Percentiles rank a stretch among this genome's conserved stretches.
Evolutionary conservation across 2,329 filamentous ascomycete genomes (phyloP).

Genomic region (Nothophoma quercina): DNA sequence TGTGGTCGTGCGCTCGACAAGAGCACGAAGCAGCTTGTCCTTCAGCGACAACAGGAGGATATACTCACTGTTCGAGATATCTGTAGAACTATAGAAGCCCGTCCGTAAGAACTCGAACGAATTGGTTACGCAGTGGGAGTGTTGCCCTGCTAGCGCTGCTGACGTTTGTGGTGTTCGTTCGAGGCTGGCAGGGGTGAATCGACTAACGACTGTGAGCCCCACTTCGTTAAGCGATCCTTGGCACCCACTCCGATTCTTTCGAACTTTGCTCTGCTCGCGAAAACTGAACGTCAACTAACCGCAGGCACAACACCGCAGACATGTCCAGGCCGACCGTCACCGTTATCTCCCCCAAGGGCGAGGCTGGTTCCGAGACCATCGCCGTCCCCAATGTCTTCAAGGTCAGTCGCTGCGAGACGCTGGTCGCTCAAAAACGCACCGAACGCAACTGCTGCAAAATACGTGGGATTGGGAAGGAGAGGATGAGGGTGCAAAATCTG

Average conservation of each 20-base stretch:
- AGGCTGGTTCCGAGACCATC: conserved; percentile 86
- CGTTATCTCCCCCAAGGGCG: conserved; percentile 95
- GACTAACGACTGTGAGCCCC: background rate
- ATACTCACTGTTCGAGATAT: too few relatives aligned
- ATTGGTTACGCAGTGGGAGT: too few relatives aligned
- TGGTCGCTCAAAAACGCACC: conserved; percentile 2
- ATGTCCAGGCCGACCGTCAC: conserved; percentile 97
- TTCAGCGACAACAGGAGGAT: too few relatives aligned
- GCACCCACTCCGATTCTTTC: conserved; percentile 3
- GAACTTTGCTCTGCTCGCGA: conserved; percentile 14
- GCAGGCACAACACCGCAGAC: conserved; percentile 36
- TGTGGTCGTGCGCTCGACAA: too few relatives aligned
- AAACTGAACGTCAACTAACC: conserved; percentile 33
- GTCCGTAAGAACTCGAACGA: too few relatives aligned
- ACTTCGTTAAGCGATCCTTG: background rate
- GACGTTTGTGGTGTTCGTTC: background rate
- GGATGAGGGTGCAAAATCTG: background rate
- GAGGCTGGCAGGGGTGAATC: background rate
- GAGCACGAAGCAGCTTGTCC: too few relatives aligned
- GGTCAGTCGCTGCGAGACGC: conserved; percentile 39
- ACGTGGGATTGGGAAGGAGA: conserved; percentile 8
- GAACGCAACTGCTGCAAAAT: conserved; percentile 21
- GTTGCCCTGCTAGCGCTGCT: too few relatives aligned
- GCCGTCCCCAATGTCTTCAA: conserved; percentile 96
- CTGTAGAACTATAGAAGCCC: too few relatives aligned